phyloP scores from a whole-genome alignment of 108 stramenopile genomes.

The Cyclotella choctawhatcheeana region DNA sequence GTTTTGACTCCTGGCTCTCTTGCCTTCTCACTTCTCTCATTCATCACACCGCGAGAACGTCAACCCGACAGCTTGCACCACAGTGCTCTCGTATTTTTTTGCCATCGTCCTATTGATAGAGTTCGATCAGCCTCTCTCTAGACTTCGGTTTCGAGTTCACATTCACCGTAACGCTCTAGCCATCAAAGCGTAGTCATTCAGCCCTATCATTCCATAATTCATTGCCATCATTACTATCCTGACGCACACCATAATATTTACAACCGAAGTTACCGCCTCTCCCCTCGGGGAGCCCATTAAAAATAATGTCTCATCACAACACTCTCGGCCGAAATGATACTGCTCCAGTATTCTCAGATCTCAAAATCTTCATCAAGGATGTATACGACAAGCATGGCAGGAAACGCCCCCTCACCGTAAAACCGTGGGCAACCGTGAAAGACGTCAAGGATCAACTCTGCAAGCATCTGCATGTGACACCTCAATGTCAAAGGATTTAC shows the following conservation, averaged over 20 bases:
- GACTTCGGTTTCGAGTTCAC: too few species aligned
- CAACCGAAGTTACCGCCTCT: constrained; percentile 7
- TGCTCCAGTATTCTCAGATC: constrained; percentile 45
- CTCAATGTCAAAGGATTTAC: constrained; percentile 70
- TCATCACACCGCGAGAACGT: too few species aligned
- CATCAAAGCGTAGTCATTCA: not conserved
- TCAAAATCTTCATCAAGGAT: constrained; percentile 83
- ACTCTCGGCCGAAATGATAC: constrained; percentile 13
- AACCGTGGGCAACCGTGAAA: constrained; percentile 85
- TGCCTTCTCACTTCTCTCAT: too few species aligned
- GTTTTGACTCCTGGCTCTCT: too few species aligned
- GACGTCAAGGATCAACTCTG: constrained; percentile 84
- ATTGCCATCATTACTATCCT: not conserved
- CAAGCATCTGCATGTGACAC: constrained; percentile 69
- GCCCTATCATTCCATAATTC: not conserved
- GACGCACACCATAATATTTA: not conserved
- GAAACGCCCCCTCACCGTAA: constrained; percentile 75
- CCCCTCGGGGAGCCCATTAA: constrained; percentile 22
- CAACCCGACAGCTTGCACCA: too few species aligned
- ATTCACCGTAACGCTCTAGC: too few species aligned
- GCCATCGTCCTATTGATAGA: too few species aligned
- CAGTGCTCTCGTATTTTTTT: too few species aligned
- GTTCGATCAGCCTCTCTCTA: too few species aligned
- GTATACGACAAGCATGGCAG: constrained; percentile 67
- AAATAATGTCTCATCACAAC: constrained; percentile 13